Evolutionary conservation across 1,284 basidiomycete genomes (phyloP), one percentile per base, ranked within the genome.

Genomic region (Pascua guehoae): DNA sequence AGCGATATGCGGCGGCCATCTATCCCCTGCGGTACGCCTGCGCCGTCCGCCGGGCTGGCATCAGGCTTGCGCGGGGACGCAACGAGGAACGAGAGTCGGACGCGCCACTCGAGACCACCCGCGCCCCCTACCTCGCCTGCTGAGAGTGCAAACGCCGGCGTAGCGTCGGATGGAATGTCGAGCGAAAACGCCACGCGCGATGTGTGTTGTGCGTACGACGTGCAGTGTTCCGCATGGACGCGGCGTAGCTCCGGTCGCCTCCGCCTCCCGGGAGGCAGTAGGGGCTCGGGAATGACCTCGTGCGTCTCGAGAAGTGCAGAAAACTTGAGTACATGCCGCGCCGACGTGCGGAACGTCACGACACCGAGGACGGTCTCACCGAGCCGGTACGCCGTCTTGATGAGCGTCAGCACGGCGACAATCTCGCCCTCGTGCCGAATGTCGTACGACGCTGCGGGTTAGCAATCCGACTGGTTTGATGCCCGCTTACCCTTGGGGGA

Each of bases 311-410:
- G 82, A 63, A 86, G 85, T 4, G 89, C 90, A 0, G 88, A 90
- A 42, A 92, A 79, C 89, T 92, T 63, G 9, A 46, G 49, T 1
- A 49, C 47, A n/a, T 41, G 55, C 15, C 42, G 42, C 10, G 12
- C 12, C 7, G 24, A 32, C 24, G 24, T 32, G 1, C 52, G 44
- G 60, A 95, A 75, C 66, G 89, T 86, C n/a, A 96, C 86, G 0
- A 91, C 85, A 5, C 91, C 92, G 40, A 87, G 77, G 36, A 95
- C 85, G 0, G 90, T 92, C 78, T 96, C 93, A 4, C 92, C 92
- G 0, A 95, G 82, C 18, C 93, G 79, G 74, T 90, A 95, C 1
- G 88, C 88, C 42, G 86, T 86, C 78, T 95, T 96, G 43, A 88
- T 85, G 62, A 96, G 88, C 0, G 91, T 94, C n/a, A 96, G 77